Percentiles rank a stretch among this genome's conserved stretches.
Evolutionary conservation across 768 basidiomycete species (phyloP).

Genomic region (Lanmaoa pseudosensibilis): DNA sequence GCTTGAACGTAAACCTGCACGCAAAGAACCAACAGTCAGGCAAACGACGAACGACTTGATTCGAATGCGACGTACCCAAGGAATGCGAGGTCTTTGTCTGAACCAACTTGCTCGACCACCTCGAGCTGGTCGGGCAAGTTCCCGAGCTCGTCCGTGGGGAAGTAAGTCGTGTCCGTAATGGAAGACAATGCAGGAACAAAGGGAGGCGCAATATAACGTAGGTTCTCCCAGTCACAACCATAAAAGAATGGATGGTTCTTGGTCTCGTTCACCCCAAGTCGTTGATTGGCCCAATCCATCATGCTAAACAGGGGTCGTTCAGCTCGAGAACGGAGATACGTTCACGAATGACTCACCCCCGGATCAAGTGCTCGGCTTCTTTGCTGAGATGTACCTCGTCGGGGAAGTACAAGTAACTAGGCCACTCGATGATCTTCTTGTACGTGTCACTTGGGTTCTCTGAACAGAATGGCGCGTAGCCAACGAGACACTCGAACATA

Average conservation of each 20-base stretch:
- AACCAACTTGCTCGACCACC: slow-evolving; percentile 57
- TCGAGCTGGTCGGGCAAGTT: slow-evolving; percentile 63
- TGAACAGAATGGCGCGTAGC: slow-evolving; percentile 97
- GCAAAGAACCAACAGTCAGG: slow-evolving; percentile 4
- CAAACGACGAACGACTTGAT: not conserved
- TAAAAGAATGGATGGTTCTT: slow-evolving; percentile 93
- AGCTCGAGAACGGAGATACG: slow-evolving; percentile 5
- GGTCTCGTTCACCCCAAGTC: slow-evolving; percentile 81
- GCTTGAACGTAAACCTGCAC: slow-evolving; percentile 81
- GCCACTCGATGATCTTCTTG: slow-evolving; percentile 98
- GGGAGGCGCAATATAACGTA: slow-evolving; percentile 92
- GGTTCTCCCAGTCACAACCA: slow-evolving; percentile 90
- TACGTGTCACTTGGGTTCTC: slow-evolving; percentile 98
- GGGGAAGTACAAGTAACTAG: slow-evolving; percentile 86
- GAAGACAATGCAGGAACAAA: slow-evolving; percentile 93
- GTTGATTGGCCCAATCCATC: slow-evolving; percentile 78
- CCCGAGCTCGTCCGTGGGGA: slow-evolving; percentile 91
- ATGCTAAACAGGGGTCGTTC: slow-evolving; percentile 46
- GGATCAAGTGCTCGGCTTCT: slow-evolving; percentile 89
- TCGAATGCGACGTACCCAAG: slow-evolving; percentile 46
- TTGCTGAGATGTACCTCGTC: slow-evolving; percentile 92
- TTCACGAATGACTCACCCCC: slow-evolving; percentile 51
- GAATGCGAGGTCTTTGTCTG: slow-evolving; percentile 70
- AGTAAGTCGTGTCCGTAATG: slow-evolving; percentile 93
- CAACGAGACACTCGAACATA: slow-evolving; percentile 98